Conservation (phyloP, 169 alveolate genomes). For the Cryptosporidium meleagridis region DNA sequence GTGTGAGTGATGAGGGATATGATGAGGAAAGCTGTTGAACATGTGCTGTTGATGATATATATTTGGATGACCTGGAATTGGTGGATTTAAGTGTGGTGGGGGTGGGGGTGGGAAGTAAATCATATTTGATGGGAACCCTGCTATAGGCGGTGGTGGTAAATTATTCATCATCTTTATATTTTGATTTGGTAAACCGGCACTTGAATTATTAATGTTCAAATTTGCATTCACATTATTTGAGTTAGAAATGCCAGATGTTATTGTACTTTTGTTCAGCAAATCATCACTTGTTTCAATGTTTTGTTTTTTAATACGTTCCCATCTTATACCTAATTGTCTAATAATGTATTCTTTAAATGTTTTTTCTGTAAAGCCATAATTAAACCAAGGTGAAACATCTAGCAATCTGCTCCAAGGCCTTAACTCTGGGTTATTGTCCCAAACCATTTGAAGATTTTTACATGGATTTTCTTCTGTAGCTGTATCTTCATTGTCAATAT, state of each 20-base stretch:
- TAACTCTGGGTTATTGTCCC: conserved; percentile 42
- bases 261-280: background rate
- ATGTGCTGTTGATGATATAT: background rate
- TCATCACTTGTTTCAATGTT: conserved; percentile 64
- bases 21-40: conserved; percentile 4
- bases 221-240: background rate
- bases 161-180: background rate
- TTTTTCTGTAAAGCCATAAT: conserved; percentile 63
- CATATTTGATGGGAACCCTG: background rate
- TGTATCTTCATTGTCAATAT: conserved; percentile 38
- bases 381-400: conserved; percentile 69
- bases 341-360: conserved; percentile 58
- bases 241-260: background rate
- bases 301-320: conserved; percentile 68
- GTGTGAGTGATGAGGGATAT: background rate
- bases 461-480: conserved; percentile 24
- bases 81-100: background rate
- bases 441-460: conserved; percentile 43
- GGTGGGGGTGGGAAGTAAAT: background rate
- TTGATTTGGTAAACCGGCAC: background rate
- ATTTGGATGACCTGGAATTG: conserved; percentile 14
- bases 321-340: conserved; percentile 54
- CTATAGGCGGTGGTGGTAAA: background rate
- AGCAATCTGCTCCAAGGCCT: conserved; percentile 67
- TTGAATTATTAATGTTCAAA: background rate